Evolutionary conservation across 2,329 filamentous ascomycete genomes (phyloP), one percentile per base, ranked within the genome.

Genomic region (Apiospora kogelbergensis): DNA sequence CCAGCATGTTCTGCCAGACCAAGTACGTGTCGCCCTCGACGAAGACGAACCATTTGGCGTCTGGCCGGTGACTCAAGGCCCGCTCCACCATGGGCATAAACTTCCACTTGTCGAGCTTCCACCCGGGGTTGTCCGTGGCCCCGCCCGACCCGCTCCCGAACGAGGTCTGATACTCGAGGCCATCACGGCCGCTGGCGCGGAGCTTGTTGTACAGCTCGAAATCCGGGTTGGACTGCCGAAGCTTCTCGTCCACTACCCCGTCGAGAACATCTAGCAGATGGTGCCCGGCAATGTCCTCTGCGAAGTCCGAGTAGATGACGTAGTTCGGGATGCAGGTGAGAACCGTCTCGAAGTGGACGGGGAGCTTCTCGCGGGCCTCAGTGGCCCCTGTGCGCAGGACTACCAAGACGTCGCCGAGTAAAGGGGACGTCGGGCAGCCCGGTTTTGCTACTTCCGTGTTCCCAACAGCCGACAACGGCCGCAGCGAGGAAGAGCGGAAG

Each of bases 351-450:
- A 88, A 82, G 72, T 89, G 87, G 2, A 83, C 76, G 1, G 86
- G 85, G 2, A 90, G 81, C 74, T 88, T 88, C 30, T 85, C 81
- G 68, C 80, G 77, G 17, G 86, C 82, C 73, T 89, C 87, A 9
- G 86, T 87, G n/a, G 87, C 86, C 66, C 87, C 88, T 0, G 88
- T 90, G 71, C 86, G 85, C 70, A 90, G 80, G 10, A 89, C 79
- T 11, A 90, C 82, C 69, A 89, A 84, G 64, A 89, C 77, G 73
- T 89, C 82, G 3, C 86, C 63, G 5, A 26, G 37, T 1, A 64
- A 20, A 17, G 63, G n/a, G 4, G 63, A 64, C 5, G 42, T 4
- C 17, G 37, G 63, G 11, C 63, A 64, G n/a, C 42, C 11, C 0
- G 37, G 37, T 22, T 5, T 15, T 42, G 1, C 5, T 13, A 2